These are phyloP conservation scores for Fusarium sp. DNA, from an alignment of 2,329 filamentous ascomycete species.

Conservation along the genomic window DNA sequence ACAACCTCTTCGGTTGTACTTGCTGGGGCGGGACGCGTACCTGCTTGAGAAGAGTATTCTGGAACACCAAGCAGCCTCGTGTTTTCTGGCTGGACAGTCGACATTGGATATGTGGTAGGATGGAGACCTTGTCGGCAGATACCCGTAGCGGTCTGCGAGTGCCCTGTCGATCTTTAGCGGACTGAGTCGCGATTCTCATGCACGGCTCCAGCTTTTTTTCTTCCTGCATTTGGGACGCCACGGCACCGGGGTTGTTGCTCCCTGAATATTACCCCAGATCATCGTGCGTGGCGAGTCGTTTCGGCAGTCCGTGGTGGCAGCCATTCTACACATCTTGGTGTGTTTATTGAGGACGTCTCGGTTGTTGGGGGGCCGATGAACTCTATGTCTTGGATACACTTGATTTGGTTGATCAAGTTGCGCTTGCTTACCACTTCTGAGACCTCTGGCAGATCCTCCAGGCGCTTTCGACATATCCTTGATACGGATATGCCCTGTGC, in stretches of 20 bases:
- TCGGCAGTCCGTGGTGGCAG: neutral
- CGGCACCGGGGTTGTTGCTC: neutral
- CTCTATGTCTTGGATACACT: neutral
- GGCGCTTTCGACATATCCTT: neutral
- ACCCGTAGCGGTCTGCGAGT: neutral
- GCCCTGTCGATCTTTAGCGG: conserved; percentile 12
- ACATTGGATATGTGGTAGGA: neutral
- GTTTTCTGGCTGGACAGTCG: neutral
- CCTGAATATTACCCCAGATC: conserved; percentile 2
- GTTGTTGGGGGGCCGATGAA: neutral
- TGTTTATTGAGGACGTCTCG: neutral
- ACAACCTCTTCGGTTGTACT: neutral
- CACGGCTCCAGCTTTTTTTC: neutral
- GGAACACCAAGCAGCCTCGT: conserved; percentile 1
- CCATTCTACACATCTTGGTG: neutral
- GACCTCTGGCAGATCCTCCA: neutral
- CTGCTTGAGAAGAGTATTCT: neutral
- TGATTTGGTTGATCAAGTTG: neutral
- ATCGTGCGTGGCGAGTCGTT: neutral
- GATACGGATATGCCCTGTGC: neutral
- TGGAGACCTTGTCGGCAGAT: conserved; percentile 4
- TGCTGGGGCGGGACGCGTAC: conserved; percentile 3
- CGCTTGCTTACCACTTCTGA: neutral
- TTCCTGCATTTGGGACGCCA: neutral
- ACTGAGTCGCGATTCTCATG: neutral